Evolutionary conservation across 257 asterid species (phyloP), one percentile per base, ranked within the genome.

Genomic region (Lantana camara): DNA sequence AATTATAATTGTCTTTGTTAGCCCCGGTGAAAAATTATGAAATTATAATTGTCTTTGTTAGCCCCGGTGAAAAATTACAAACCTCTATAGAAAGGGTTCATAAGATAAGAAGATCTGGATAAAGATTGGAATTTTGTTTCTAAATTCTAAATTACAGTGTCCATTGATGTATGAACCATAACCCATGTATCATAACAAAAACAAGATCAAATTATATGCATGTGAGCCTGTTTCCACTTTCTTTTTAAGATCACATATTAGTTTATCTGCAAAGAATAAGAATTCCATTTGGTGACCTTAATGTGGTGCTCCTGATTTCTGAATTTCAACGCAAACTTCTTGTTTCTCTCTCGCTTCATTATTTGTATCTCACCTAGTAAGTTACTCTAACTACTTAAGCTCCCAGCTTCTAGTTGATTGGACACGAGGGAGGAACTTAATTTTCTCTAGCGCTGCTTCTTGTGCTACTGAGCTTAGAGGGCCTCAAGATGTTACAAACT

Each of bases 361-460:
- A 48, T 32, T 47, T 49, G 32, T 60, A 23, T 30, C 44, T 57
- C 14, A 19, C 44, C 40, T 72, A 30, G 35, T 12, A 30, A 49
- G 34, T 20, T 59, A 38, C 54, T 56, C 77, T 68, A 27, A 60
- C 63, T 65, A 29, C 35, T 29, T 64, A 51, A 70, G 52, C 57
- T 68, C 79, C 52, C 98, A 90, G 97, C 79, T 88, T 55, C 90
- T 94, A 69, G 91, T 86, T 69, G 93, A 90, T 66, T 94, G 98
- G 98, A 88, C 98, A 17, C 80, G 82, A 60, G 96, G 99, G 71
- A 86, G 83, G 76, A 88, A 86, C 65, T 70, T 94, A 38, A 83
- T 94, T 40, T 46, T 94, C 66, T 71, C 87, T 6, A 86, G 98
- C 82, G 87, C 81, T 73, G 91, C 98, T 68, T 54, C 90, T 73